Base-by-base conservation (phyloP, 345 rosid species). In the Carallia pectinifolia region DNA sequence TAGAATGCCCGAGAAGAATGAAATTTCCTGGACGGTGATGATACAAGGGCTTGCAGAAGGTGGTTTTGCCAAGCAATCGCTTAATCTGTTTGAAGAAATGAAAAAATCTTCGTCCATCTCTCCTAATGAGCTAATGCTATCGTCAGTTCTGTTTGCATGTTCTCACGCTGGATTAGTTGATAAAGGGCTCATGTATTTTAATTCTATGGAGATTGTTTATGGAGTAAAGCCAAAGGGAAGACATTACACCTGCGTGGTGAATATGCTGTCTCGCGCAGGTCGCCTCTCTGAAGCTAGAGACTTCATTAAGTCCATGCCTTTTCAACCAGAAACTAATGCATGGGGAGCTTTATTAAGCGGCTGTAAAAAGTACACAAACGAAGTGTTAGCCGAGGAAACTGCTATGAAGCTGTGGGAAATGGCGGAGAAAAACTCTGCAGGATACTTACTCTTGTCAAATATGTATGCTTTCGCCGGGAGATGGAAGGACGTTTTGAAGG, bases 241-340 rank as follows among this genome's bases (percentile, higher is more conserved):
- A 64, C 92, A 85, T 74, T 84, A 77, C 55, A 85, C 84, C 13
- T 84, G 89, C 10, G 58, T 85, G 18, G 85, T 85, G 17, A 89
- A 88, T 62, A 83, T 87, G 92, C 82, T 88, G 13, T 79, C 86
- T 58, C 83, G 89, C 58, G 78, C 82, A 7, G 89, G 92, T 34
- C 83, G 84, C 33, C 82, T 88, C 47, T 74, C 67, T 54, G 88
- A 88, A 73, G 88, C 92, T 7, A 86, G 82, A 72, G 85, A 75
- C 55, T 84, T 85, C 30, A 80, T 88, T 4, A 65, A 82, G 19
- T 74, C 84, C 62, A 85, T 82, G 88, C 85, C 86, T 31, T 72
- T 82, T 78, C 66, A 66, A 58, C 85, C 86, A 0, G 83, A 82
- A 71, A 48, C 76, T 33, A 84, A 79, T 62, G 85, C 92, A 23